These are phyloP conservation scores for Phytophthora constricta DNA, from an alignment of 352 stramenopile genomes.

Conservation along the genomic window DNA sequence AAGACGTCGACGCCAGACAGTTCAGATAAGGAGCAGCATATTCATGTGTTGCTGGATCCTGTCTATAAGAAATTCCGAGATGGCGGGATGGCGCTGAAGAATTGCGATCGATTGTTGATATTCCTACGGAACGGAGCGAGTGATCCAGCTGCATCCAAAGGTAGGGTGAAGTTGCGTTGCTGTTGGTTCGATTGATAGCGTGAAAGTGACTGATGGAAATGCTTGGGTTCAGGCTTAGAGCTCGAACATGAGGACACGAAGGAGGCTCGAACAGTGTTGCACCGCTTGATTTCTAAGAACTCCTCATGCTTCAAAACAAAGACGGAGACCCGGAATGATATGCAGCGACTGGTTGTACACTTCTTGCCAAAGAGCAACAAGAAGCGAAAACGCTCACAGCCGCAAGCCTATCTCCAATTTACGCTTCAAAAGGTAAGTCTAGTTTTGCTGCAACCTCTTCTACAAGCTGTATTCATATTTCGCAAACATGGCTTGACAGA, in stretches of 20 bases:
- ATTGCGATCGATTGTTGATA: constrained; percentile 56
- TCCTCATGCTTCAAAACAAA: constrained; percentile 70
- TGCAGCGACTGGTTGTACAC: constrained; percentile 58
- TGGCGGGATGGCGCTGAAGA: constrained; percentile 54
- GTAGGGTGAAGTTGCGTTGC: constrained; percentile 19
- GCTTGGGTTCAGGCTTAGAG: constrained; percentile 45
- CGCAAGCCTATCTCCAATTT: constrained; percentile 62
- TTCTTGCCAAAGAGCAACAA: constrained; percentile 71
- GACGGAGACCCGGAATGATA: constrained; percentile 53
- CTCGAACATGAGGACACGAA: constrained; percentile 70
- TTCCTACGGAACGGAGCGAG: constrained; percentile 65
- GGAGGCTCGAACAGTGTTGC: constrained; percentile 59
- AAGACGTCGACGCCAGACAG: constrained; percentile 26
- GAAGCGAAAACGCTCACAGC: constrained; percentile 74
- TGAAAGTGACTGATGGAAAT: too few species aligned
- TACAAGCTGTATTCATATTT: background rate
- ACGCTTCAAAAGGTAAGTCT: constrained; percentile 69
- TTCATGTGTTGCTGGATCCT: constrained; percentile 65
- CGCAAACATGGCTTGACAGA: constrained; percentile 32
- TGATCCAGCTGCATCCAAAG: constrained; percentile 42
- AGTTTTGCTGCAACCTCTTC: background rate
- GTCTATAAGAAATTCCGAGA: constrained; percentile 73
- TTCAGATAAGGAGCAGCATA: constrained; percentile 28
- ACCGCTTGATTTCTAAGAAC: constrained; percentile 67
- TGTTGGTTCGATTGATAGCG: too few species aligned